A percentile compares a stretch with the other conserved stretches of the same genome.
Evolutionary conservation across 768 basidiomycete genomes (phyloP).

Genomic region (Leccinum arenicola): DNA sequence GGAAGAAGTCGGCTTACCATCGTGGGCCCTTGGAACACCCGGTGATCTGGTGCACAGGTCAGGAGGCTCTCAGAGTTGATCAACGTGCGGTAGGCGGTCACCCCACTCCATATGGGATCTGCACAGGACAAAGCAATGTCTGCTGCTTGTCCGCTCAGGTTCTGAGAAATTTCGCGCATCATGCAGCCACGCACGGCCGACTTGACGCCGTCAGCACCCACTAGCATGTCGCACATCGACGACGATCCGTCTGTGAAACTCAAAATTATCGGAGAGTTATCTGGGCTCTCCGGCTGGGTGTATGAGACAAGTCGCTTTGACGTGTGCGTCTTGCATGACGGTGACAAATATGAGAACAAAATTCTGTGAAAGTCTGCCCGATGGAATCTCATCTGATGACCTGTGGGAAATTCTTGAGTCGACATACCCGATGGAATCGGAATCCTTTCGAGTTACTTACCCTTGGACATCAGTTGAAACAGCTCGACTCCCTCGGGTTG

Average conservation of each 20-base stretch:
- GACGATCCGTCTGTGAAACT: constrained; percentile 61
- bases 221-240: constrained; percentile 59
- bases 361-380: constrained; percentile 65
- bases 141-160: constrained; percentile 40
- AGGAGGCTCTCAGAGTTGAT: constrained; percentile 50
- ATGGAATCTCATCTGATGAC: constrained; percentile 53
- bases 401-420: constrained; percentile 29
- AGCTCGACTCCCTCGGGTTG: constrained; percentile 52
- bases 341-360: constrained; percentile 48
- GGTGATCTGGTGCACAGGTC: constrained; percentile 45
- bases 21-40: constrained; percentile 43
- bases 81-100: constrained; percentile 56
- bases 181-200: constrained; percentile 44
- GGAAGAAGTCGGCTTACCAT: constrained; percentile 35
- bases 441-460: constrained; percentile 39
- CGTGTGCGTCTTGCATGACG: constrained; percentile 45
- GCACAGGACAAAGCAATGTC: constrained; percentile 40
- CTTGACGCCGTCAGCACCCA: constrained; percentile 70
- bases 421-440: neutral
- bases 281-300: constrained; percentile 39
- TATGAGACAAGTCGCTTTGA: constrained; percentile 62
- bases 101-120: constrained; percentile 59
- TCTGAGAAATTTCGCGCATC: constrained; percentile 30
- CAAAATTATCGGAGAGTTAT: constrained; percentile 38
- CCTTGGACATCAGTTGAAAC: constrained; percentile 53